Conservation (phyloP, 176 grass and related monocot species). For the Eragrostis nindensis region DNA sequence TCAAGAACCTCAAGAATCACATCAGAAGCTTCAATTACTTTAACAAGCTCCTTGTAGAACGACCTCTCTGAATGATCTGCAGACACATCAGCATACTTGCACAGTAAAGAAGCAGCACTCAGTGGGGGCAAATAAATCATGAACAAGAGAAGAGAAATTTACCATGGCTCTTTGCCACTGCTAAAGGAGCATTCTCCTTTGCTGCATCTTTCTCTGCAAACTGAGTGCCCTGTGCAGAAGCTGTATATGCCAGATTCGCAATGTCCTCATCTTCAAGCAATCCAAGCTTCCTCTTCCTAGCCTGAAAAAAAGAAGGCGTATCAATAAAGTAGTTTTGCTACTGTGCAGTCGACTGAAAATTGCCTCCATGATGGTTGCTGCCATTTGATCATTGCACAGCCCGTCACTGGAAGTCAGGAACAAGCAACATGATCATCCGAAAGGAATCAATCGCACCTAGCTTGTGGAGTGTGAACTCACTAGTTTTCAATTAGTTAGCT, state of each 20-base stretch:
- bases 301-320: constrained; percentile 42
- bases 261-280: constrained; percentile 66
- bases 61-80: constrained; percentile 89
- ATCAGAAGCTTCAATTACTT: constrained; percentile 92
- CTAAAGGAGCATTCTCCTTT: constrained; percentile 43
- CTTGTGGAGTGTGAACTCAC: background rate
- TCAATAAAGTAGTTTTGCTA: background rate
- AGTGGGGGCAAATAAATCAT: background rate
- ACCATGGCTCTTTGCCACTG: constrained; percentile 67
- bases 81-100: constrained; percentile 13
- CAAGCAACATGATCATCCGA: background rate
- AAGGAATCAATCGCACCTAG: background rate
- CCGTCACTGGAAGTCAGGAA: background rate
- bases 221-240: constrained; percentile 48
- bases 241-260: constrained; percentile 52
- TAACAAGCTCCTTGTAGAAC: constrained; percentile 96
- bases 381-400: background rate
- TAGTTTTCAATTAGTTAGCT: background rate
- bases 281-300: constrained; percentile 84
- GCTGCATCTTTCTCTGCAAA: constrained; percentile 47
- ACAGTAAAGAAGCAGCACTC: background rate
- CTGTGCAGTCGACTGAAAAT: background rate
- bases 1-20: constrained; percentile 96
- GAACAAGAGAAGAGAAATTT: constrained; percentile 18
- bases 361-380: background rate